Conservation (phyloP, 495 filamentous ascomycete species). For the Lophiostoma macrostomum region DNA sequence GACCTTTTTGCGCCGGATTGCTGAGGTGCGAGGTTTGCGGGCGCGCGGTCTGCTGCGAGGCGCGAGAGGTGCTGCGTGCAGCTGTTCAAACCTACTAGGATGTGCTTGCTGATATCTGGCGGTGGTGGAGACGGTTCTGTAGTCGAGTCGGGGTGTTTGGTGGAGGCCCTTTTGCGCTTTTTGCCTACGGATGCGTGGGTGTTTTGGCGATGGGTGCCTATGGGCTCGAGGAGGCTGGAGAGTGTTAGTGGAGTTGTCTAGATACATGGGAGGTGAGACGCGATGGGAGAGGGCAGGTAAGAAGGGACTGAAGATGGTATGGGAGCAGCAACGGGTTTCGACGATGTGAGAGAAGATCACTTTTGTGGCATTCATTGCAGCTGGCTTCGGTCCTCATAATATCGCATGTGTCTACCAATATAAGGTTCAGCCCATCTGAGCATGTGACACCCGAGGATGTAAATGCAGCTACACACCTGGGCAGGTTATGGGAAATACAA, state of each 20-base stretch:
- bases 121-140: slow-evolving; percentile 35
- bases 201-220: slow-evolving; percentile 54
- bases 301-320: background rate
- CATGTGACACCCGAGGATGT: too few relatives aligned
- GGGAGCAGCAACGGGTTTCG: too few relatives aligned
- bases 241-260: slow-evolving; percentile 1
- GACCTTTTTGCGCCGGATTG: too few relatives aligned
- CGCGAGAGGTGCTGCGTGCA: slow-evolving; percentile 55
- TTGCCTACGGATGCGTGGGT: slow-evolving; percentile 53
- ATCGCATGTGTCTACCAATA: too few relatives aligned
- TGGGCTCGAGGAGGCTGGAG: slow-evolving; percentile 53
- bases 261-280: background rate
- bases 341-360: too few relatives aligned
- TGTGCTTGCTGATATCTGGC: slow-evolving; percentile 49
- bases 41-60: too few relatives aligned
- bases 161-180: slow-evolving; percentile 35
- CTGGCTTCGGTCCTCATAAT: too few relatives aligned
- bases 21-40: too few relatives aligned
- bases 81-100: slow-evolving; percentile 58
- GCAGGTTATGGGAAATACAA: too few relatives aligned
- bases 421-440: too few relatives aligned
- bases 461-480: background rate
- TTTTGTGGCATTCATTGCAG: too few relatives aligned
- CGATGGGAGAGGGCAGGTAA: background rate
- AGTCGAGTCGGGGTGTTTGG: slow-evolving; percentile 1